These are phyloP conservation scores for Candida dendrica DNA, from an alignment of 805 yeast species.

Conservation along the genomic window DNA sequence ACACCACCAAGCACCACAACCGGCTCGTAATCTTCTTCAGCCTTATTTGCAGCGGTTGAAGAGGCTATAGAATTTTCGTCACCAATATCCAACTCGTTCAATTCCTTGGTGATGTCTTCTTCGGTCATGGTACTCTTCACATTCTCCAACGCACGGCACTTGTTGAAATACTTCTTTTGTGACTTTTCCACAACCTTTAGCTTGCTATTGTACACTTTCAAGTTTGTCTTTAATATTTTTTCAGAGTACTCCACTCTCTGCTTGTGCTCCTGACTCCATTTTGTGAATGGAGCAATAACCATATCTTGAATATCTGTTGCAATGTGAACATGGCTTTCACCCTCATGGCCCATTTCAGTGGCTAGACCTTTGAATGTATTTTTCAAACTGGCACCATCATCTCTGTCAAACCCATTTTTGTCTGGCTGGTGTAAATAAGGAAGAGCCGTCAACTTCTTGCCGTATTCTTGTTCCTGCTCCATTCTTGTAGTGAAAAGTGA, in stretches of 20 bases:
- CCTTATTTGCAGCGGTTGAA: constrained; percentile 4
- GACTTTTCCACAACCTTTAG: constrained; percentile 41
- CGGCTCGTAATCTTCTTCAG: constrained; percentile 16
- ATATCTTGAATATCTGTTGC: constrained; percentile 52
- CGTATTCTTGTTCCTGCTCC: constrained; percentile 66
- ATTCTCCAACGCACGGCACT: constrained; percentile 69
- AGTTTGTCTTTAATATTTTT: constrained; percentile 40
- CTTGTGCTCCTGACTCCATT: constrained; percentile 71
- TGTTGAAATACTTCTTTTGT: constrained; percentile 68
- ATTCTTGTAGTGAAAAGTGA: constrained; percentile 60
- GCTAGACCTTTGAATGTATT: constrained; percentile 54
- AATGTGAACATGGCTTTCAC: constrained; percentile 48
- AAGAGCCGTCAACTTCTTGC: constrained; percentile 41
- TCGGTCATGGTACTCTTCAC: constrained; percentile 41
- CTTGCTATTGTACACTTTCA: constrained; percentile 43
- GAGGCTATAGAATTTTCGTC: constrained; percentile 12
- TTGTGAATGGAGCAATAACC: constrained; percentile 64
- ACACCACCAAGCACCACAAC: constrained; percentile 27
- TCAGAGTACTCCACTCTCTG: constrained; percentile 59
- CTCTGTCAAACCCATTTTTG: constrained; percentile 36
- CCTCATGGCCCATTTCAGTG: constrained; percentile 49
- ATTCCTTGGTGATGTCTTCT: constrained; percentile 30
- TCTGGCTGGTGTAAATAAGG: constrained; percentile 29
- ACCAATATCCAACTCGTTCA: constrained; percentile 8
- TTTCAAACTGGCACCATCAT: constrained; percentile 62